A percentile compares a stretch with the other conserved stretches of the same genome.
Evolutionary conservation across 306 rosid genomes (phyloP).

Genomic region (Crotalaria pallida): DNA sequence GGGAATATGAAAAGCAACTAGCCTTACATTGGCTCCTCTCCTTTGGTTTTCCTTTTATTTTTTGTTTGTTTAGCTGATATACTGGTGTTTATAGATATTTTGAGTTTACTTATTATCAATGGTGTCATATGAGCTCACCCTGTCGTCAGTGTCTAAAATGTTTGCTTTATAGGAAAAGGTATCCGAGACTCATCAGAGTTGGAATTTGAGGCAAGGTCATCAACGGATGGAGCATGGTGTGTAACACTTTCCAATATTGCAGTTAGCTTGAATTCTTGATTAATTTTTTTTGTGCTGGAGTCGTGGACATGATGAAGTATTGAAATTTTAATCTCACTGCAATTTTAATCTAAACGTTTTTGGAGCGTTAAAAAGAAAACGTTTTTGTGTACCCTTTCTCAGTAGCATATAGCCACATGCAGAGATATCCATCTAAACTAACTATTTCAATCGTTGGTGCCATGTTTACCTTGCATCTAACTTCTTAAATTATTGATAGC

Average conservation of each 20-base stretch:
- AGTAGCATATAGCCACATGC: background rate
- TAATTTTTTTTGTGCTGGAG: background rate
- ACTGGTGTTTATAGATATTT: background rate
- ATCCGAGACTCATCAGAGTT: constrained; percentile 39
- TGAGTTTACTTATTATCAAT: background rate
- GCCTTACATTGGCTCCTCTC: background rate
- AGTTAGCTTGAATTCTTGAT: background rate
- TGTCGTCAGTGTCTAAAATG: background rate
- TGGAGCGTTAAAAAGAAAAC: background rate
- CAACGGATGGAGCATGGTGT: constrained; percentile 79
- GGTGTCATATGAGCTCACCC: background rate
- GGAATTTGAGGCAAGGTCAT: constrained; percentile 74
- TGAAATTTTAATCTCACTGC: background rate
- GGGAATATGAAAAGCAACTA: background rate
- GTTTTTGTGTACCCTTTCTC: background rate
- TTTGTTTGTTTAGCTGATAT: background rate
- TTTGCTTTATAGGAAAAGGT: constrained; percentile 33
- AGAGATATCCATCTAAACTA: background rate
- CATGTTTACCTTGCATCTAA: background rate
- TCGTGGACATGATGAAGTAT: background rate
- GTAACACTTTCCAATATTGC: background rate
- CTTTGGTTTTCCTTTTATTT: background rate
- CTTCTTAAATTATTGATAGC: background rate
- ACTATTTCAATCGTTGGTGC: background rate
- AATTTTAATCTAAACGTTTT: background rate